Base-by-base conservation (phyloP, 805 yeast species). In the Metschnikowia lunata region DNA sequence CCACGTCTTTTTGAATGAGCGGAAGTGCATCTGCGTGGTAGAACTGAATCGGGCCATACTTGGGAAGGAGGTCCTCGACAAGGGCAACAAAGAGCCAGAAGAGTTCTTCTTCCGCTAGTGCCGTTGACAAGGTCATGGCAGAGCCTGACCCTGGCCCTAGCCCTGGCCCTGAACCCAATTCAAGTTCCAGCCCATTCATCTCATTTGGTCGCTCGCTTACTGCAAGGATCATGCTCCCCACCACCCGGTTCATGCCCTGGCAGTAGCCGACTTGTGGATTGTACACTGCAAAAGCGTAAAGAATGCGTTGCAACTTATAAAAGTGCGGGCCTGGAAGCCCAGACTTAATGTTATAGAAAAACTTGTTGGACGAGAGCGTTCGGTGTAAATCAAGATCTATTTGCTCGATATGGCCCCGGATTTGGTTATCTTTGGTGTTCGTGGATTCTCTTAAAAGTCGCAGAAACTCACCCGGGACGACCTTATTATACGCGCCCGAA, bases 231-330 rank as follows among this genome's bases (percentile, higher is more conserved):
- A 79, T 48, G 37, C 73, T 75, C 0, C 80, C 84, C 9, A 72
- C 75, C n/a, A 79, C 73, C 51, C 78, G 71, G 54, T 79, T 79
- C 84, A 79, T 72, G 1, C 84, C 84, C 51, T 79, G 84, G 41
- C 79, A 74, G 55, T 79, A 79, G 0, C 84, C 83, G 35, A 78
- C 63, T 0, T 63, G 63, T 0, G 77, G 74, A 46, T 70, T 69
- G 47, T 75, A 67, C 7, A 70, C 63, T 14, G 72, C 69, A 50
- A 73, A 78, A 0, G 82, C 82, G 32, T 71, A 67, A 39, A 79
- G 58, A 6, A 79, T 70, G 12, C 75, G 61, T 34, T 74, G 63
- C 28, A 79, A 55, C 43, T 71, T 74, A 32, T 58, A 61, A 32
- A 72, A 69, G n/a, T 79, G 80, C 1, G 82, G 80, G 0, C 83